Percentiles rank a stretch among this genome's conserved stretches.
Evolutionary conservation across 2,329 filamentous ascomycete genomes (phyloP).

Genomic region (Penicillium brevicompactum): DNA sequence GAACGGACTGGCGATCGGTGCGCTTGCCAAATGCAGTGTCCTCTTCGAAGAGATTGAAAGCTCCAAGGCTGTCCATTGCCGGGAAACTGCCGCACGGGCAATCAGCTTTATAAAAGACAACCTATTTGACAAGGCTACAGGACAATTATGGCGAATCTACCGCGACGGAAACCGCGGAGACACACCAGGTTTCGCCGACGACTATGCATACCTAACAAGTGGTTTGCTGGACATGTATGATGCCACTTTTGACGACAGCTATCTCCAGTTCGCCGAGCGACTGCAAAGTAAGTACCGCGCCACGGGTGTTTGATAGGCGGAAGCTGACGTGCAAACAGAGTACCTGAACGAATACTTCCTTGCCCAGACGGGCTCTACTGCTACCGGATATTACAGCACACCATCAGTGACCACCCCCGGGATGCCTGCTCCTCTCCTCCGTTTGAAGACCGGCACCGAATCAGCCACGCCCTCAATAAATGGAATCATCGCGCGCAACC

Average conservation of each 20-base stretch:
- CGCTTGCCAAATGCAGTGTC: constrained; percentile 74
- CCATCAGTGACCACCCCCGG: constrained; percentile 59
- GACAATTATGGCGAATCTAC: constrained; percentile 73
- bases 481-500: constrained; percentile 79
- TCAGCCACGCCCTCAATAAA: constrained; percentile 88
- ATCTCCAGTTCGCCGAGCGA: constrained; percentile 77
- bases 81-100: constrained; percentile 66
- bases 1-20: constrained; percentile 86
- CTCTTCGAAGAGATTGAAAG: constrained; percentile 65
- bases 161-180: constrained; percentile 64
- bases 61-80: constrained; percentile 61
- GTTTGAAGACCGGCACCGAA: constrained; percentile 95
- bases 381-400: constrained; percentile 46
- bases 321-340: constrained; percentile 48
- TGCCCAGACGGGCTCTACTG: constrained; percentile 55
- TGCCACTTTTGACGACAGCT: constrained; percentile 73
- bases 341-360: constrained; percentile 77
- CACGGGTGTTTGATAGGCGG: neutral
- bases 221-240: constrained; percentile 85
- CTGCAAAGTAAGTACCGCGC: constrained; percentile 66
- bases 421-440: constrained; percentile 65
- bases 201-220: constrained; percentile 86
- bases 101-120: constrained; percentile 71
- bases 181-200: constrained; percentile 80
- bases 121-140: constrained; percentile 67